Evolutionary conservation across 208 protist genomes (phyloP).

Genomic region (Wallacemonas sp.): DNA sequence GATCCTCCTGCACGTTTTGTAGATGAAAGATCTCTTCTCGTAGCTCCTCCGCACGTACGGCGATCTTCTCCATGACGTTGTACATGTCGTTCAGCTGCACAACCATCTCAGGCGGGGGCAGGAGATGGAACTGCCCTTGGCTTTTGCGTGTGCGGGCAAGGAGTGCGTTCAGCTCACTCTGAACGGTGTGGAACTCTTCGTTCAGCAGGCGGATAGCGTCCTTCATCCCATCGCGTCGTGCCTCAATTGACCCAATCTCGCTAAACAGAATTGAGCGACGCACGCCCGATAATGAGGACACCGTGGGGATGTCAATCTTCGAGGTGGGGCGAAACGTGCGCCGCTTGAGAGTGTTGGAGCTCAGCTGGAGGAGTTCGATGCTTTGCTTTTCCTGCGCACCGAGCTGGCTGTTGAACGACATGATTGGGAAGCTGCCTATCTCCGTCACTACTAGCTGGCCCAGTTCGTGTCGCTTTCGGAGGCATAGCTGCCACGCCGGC

Average conservation of each 20-base stretch:
- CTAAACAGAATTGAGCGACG: conserved; percentile 41
- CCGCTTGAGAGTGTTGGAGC: conserved; percentile 37
- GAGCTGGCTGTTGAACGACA: conserved; percentile 67
- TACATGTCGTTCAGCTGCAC: conserved; percentile 85
- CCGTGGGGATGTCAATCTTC: conserved; percentile 23
- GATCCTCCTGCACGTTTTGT: conserved; percentile 54
- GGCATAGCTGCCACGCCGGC: conserved; percentile 67
- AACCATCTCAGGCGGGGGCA: conserved; percentile 83
- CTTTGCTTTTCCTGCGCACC: conserved; percentile 69
- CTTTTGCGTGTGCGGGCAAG: conserved; percentile 30
- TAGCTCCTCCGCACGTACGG: conserved; percentile 52
- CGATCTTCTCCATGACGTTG: conserved; percentile 76
- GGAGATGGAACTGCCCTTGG: conserved; percentile 75
- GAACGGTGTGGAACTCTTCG: conserved; percentile 54
- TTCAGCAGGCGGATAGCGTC: conserved; percentile 47
- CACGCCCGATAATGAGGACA: conserved; percentile 46
- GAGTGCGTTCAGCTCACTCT: conserved; percentile 36
- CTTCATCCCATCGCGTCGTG: conserved; percentile 34
- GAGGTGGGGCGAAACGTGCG: conserved; percentile 42
- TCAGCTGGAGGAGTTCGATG: conserved; percentile 61
- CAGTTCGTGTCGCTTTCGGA: conserved; percentile 50
- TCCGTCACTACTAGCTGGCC: conserved; percentile 42
- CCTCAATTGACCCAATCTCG: conserved; percentile 67
- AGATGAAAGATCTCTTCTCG: conserved; percentile 52
- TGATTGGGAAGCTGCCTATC: conserved; percentile 52